Evolutionary conservation across 2,329 filamentous ascomycete genomes (phyloP), one percentile per base, ranked within the genome.

Genomic region (Fusarium sp.): DNA sequence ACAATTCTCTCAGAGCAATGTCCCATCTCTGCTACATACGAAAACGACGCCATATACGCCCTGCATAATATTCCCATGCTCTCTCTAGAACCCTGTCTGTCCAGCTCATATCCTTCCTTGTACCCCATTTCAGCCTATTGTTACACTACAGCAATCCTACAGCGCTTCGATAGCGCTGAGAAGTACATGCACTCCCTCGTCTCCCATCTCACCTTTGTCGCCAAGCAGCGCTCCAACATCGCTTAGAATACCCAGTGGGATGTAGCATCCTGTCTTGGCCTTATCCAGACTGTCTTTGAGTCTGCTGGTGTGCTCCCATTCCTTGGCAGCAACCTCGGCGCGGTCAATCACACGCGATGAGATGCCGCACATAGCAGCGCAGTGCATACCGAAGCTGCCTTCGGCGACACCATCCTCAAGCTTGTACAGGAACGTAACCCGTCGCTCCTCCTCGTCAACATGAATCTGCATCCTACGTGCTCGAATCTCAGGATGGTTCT

Each of bases 341-440:
- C 90, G 81, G 71, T 93, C 88, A 60, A 99, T 92, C 14, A 99
- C 88, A 51, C 88, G 88, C 39, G 81, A 80, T 0, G 92, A 87
- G 63, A 99, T 98, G 1, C 95, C 95, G 70, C 95, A 99, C 95
- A 99, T 99, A 57, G 92, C 89, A 1, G 95, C 95, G 73, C 95
- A 99, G 75, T 99, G 95, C 95, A 99, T 99, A 69, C 95, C 95
- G 71, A 98, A 99, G 71, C 92, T 96, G 14, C 95, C 95, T 75
- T 98, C 93, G 0, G 95, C 95, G 9, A 98, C 92, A 2, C 95
- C 95, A 13, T 92, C 86, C 76, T 98, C 95, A 0, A 99, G 84
- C 71, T 92, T 93, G 79, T 99, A 99, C 51, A 99, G 75, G 78
- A 99, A 99, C 0, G 94, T 97, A n/a, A 99, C 88, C n/a, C 88